Evolutionary conservation across 108 stramenopile species (phyloP), one percentile per base, ranked within the genome.

Genomic region (Cyclotella sp.): DNA sequence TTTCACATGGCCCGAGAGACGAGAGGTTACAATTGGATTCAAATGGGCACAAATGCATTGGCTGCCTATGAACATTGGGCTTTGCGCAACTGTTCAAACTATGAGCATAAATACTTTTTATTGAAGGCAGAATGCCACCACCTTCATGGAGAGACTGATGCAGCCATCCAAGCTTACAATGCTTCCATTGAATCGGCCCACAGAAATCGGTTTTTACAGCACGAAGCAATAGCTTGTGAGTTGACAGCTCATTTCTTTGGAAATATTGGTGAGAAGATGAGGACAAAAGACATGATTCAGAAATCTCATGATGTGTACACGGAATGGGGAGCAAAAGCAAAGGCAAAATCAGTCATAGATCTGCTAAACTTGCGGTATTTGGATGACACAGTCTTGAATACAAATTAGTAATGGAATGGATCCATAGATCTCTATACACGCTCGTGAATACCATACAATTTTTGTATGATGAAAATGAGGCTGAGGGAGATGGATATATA

Each of bases 81-180:
- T 14, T 53, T 41, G 49, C 9, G 41, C 19, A 49, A 45, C 0
- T 24, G 16, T 9, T 63, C 46, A 39, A 63, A 73, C 47, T 73
- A 28, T 26, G 40, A 54, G 24, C 59, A 63, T 51, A 63, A 47
- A 40, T 73, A 63, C 34, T 63, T 63, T 4, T 27, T 73, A 15
- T 47, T 73, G 40, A 73, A 73, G 41, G 73, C 73, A 27, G 63
- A 73, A 30, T 49, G 34, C 15, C 62, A 63, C 52, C 61, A 73
- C 29, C 27, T 47, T 14, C 26, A 53, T 15, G 26, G 30, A n/a
- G 67, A 68, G 30, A 68, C 67, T 8, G 47, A 68, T 22, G 49
- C 67, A 30, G 67, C 67, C 28, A 12, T 53, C 18, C 28, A 68
- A 53, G 67, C 67, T 9, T 68, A 68, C 34, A 28, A 68, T 14